Evolutionary conservation across 805 yeast genomes (phyloP).

Genomic region (Gaillardinia entomophila): DNA sequence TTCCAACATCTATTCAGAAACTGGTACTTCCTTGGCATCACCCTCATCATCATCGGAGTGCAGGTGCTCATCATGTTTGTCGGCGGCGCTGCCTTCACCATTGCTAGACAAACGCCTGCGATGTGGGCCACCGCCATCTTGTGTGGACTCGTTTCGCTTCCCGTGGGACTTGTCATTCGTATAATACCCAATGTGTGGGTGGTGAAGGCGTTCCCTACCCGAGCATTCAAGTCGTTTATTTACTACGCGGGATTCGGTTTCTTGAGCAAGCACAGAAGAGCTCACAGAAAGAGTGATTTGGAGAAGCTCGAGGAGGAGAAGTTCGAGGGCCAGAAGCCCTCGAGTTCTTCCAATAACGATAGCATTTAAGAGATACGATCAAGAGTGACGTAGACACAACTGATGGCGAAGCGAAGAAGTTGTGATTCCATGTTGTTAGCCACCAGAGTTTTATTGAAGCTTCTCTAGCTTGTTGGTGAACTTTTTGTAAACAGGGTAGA

Average conservation of each 20-base stretch:
- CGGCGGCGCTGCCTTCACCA: constrained; percentile 93
- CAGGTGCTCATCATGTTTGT: constrained; percentile 91
- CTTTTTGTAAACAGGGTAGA: constrained; percentile 43
- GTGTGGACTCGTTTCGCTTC: constrained; percentile 77
- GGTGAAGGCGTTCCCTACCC: constrained; percentile 57
- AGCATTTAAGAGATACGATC: no score
- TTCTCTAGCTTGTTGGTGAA: constrained; percentile 30
- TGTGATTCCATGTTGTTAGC: no score
- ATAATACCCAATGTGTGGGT: constrained; percentile 80
- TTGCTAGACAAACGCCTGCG: constrained; percentile 70
- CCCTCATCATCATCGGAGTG: constrained; percentile 68
- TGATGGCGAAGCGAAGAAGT: no score
- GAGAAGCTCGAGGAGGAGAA: constrained; percentile 9
- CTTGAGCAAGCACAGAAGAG: constrained; percentile 23
- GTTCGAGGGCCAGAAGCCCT: constrained; percentile 2
- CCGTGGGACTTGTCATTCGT: constrained; percentile 72
- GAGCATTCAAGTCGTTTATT: constrained; percentile 35
- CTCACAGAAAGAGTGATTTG: constrained; percentile 7
- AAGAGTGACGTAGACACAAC: no score
- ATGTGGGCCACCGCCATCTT: constrained; percentile 88
- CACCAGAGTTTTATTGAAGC: no score
- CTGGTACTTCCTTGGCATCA: constrained; percentile 72
- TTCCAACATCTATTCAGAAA: constrained; percentile 78
- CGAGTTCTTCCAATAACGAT: background rate
- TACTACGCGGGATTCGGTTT: constrained; percentile 34